Base-by-base conservation (phyloP, 306 rosid species). In the Biancaea sappan region DNA sequence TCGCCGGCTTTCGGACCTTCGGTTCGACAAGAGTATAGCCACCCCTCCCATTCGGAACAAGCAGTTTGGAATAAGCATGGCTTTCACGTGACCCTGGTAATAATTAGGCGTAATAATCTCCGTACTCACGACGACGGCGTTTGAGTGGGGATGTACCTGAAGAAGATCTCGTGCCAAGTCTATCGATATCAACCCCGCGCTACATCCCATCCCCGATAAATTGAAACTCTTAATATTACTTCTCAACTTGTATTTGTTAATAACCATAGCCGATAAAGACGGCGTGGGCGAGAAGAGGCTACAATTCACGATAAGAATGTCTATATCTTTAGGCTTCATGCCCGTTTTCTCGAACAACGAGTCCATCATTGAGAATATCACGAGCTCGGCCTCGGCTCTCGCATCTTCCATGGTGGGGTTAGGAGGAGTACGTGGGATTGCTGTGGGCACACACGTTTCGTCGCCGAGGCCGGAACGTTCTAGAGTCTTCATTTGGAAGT, bases 1-100 rank as follows among this genome's bases (percentile, higher is more conserved):
- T 5, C 88, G 83, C 12, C 63, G 52, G 4, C 82, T 32, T 72
- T 87, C 92, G 1, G 85, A 63, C 2, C 78, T 58, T 1, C 88
- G 80, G 83, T 88, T 91, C 0, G 97, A 82, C 8, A 91, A 43
- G 1, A 91, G 85, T 4, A 91, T 77, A 4, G 94, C 97, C 1
- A 94, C 97, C 4, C 94, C 97, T 0, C 97, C 94, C 94, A n/a
- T n/a, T n/a, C n/a, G n/a, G n/a, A n/a, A n/a, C n/a, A n/a, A n/a
- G n/a, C n/a, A n/a, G n/a, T n/a, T n/a, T n/a, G n/a, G n/a, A n/a
- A n/a, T n/a, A n/a, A n/a, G n/a, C n/a, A n/a, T n/a, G n/a, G n/a
- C n/a, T 88, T 88, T n/a, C 97, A 76, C n/a, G n/a, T n/a, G 90
- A 91, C 97, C 97, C 64, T 91, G 89, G 77, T 91, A 91, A 48